Conservation (phyloP, 2,329 filamentous ascomycete genomes). For the Colletotrichum sp. region DNA sequence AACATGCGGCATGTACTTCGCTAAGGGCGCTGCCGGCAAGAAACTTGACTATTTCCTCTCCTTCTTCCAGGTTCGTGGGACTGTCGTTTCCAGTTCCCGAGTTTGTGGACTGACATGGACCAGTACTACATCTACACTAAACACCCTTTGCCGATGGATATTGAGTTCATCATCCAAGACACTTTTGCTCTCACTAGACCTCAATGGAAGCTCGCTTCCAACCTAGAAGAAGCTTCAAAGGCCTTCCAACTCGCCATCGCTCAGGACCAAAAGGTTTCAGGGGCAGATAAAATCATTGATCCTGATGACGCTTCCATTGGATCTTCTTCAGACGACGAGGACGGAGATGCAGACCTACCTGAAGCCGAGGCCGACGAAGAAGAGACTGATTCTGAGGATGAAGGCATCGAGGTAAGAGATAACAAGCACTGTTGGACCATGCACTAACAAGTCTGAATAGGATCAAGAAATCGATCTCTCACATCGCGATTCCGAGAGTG, state of each 20-base stretch:
- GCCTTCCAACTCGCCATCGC: constrained; percentile 88
- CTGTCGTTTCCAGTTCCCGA: neutral
- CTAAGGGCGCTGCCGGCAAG: constrained; percentile 90
- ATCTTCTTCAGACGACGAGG: constrained; percentile 78
- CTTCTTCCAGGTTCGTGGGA: constrained; percentile 79
- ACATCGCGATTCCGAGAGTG: constrained; percentile 66
- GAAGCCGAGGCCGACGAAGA: constrained; percentile 66
- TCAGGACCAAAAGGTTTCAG: constrained; percentile 84
- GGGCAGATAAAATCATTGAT: constrained; percentile 72
- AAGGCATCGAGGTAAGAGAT: neutral
- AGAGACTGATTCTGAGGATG: constrained; percentile 40
- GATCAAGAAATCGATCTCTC: constrained; percentile 57
- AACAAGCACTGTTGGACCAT: constrained; percentile 1
- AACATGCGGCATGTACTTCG: constrained; percentile 96
- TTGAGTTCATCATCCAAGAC: constrained; percentile 96
- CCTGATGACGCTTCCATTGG: constrained; percentile 75
- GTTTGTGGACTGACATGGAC: constrained; percentile 17
- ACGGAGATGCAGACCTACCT: constrained; percentile 66
- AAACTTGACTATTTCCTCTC: constrained; percentile 97
- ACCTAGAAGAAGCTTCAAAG: constrained; percentile 81
- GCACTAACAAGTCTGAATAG: constrained; percentile 30
- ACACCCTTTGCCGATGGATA: constrained; percentile 89
- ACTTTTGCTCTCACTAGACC: constrained; percentile 85
- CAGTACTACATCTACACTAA: constrained; percentile 95
- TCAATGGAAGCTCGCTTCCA: constrained; percentile 87